Percentiles rank a stretch among this genome's conserved stretches.
Conservation (phyloP, 805 yeast genomes). For the Metschnikowia drakensbergensis region DNA sequence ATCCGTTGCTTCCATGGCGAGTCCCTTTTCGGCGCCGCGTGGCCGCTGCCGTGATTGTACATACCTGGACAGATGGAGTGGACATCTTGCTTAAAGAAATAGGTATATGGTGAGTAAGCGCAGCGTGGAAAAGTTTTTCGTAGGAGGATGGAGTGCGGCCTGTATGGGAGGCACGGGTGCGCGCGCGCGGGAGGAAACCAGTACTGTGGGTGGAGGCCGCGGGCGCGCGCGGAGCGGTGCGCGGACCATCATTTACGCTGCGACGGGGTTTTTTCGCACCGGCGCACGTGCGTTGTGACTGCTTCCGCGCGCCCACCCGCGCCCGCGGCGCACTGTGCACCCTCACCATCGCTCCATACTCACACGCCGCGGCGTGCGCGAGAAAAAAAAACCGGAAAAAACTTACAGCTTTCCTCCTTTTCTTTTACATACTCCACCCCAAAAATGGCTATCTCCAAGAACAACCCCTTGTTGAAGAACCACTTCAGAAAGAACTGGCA, state of each 20-base stretch:
- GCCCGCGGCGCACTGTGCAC: slow-evolving; percentile 14
- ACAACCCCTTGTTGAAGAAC: slow-evolving; percentile 97
- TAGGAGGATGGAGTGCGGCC: slow-evolving; percentile 4
- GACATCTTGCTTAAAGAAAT: slow-evolving; percentile 51
- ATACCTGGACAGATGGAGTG: slow-evolving; percentile 87
- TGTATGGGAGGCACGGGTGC: slow-evolving; percentile 9
- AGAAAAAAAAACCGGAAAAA: slow-evolving; percentile 7
- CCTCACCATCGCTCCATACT: slow-evolving; percentile 1
- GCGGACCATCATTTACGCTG: slow-evolving; percentile 8
- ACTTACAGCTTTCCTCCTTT: slow-evolving; percentile 4
- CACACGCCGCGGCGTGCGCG: slow-evolving; percentile 4
- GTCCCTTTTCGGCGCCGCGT: background rate
- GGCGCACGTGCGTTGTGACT: background rate
- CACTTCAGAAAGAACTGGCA: slow-evolving; percentile 99
- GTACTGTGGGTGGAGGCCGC: background rate
- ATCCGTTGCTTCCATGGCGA: too few relatives aligned
- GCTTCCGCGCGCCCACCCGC: background rate
- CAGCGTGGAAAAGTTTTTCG: slow-evolving; percentile 16
- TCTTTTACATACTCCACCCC: slow-evolving; percentile 14
- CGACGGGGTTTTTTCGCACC: background rate
- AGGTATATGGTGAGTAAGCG: slow-evolving; percentile 33
- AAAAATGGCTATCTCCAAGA: slow-evolving; percentile 89
- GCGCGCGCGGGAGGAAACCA: background rate
- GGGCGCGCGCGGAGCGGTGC: background rate
- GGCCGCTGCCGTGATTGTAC: slow-evolving; percentile 27